Percentiles rank a stretch among this genome's conserved stretches.
Evolutionary conservation across 352 stramenopile species (phyloP).

Genomic region (Blastocystis sp.): DNA sequence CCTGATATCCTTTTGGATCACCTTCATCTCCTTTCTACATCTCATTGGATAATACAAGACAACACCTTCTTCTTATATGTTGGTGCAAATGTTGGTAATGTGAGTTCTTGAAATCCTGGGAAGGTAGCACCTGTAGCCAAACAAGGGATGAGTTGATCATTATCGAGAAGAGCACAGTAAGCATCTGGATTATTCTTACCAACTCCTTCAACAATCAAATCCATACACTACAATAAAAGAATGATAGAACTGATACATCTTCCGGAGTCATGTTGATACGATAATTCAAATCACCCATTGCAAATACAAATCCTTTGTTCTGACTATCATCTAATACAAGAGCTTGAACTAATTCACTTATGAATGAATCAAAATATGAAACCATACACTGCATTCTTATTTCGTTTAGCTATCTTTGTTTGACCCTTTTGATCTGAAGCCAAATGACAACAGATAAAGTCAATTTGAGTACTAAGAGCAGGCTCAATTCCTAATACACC

Average conservation of each 20-base stretch:
- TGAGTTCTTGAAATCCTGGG: slow-evolving; percentile 59
- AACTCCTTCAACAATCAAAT: slow-evolving; percentile 27
- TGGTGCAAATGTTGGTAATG: slow-evolving; percentile 28
- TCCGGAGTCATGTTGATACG: slow-evolving; percentile 49
- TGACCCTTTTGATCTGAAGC: slow-evolving; percentile 50
- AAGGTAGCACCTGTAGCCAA: slow-evolving; percentile 48
- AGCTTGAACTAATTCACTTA: slow-evolving; percentile 39
- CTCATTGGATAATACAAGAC: not conserved
- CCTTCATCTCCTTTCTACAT: slow-evolving; percentile 30
- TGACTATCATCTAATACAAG: slow-evolving; percentile 23
- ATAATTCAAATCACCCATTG: slow-evolving; percentile 61
- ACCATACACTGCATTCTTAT: slow-evolving; percentile 59
- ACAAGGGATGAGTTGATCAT: slow-evolving; percentile 51
- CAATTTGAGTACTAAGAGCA: not conserved
- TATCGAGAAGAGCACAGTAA: not conserved
- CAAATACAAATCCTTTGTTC: slow-evolving; percentile 41
- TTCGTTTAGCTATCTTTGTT: slow-evolving; percentile 42
- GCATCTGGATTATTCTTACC: slow-evolving; percentile 16
- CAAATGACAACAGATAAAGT: slow-evolving; percentile 61
- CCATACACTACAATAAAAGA: slow-evolving; percentile 20
- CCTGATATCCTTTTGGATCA: slow-evolving; percentile 16
- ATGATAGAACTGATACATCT: not conserved
- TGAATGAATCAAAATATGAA: not conserved
- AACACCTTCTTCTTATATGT: slow-evolving; percentile 61
- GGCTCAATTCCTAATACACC: not conserved